Evolutionary conservation across 2,329 filamentous ascomycete genomes (phyloP), one percentile per base, ranked within the genome.

Genomic region (Fusarium chuoi): DNA sequence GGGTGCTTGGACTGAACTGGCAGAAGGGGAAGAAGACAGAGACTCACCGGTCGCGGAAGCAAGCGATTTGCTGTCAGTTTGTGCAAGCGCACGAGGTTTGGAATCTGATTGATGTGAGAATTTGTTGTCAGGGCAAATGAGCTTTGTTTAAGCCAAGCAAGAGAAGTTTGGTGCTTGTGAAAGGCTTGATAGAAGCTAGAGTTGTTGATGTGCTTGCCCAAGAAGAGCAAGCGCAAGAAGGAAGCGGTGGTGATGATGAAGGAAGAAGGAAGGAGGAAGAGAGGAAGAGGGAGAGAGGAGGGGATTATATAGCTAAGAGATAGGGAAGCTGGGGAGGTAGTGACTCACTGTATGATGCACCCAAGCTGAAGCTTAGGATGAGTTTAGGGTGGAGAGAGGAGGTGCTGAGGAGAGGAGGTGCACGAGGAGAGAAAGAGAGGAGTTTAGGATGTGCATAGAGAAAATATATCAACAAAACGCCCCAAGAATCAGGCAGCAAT

Each of bases 301-400:
- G 51, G 38, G 62, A 51, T 55, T 59, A 57, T 58, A 70, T 64
- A 71, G 46, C 18, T 11, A 41, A 46, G n/a, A 52, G 13, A 9
- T 9, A 36, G 49, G 41, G 41, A 39, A n/a, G n/a, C 28, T 18
- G 26, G 24, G 33, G 26, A 20, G 60, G 12, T 26, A 49, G 64
- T 75, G 65, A 77, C 63, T 76, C 75, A 76, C 64, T 57, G 65
- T 73, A 46, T 36, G 4, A 28, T 48, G 52, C 33, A 17, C 46
- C 26, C 28, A 38, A 39, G 17, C 17, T 10, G 14, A 11, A 35
- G n/a, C 26, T 30, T 57, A 52, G 18, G 41, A 42, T 38, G 38
- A 33, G 26, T 38, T 72, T 64, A 73, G 61, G 61, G 22, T 33
- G 20, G 15, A 18, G 15, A 51, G 65, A 55, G 26, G 15, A 51